phyloP scores from a whole-genome alignment of 2,329 filamentous ascomycete genomes.

The Metarhizium guizhouense region DNA sequence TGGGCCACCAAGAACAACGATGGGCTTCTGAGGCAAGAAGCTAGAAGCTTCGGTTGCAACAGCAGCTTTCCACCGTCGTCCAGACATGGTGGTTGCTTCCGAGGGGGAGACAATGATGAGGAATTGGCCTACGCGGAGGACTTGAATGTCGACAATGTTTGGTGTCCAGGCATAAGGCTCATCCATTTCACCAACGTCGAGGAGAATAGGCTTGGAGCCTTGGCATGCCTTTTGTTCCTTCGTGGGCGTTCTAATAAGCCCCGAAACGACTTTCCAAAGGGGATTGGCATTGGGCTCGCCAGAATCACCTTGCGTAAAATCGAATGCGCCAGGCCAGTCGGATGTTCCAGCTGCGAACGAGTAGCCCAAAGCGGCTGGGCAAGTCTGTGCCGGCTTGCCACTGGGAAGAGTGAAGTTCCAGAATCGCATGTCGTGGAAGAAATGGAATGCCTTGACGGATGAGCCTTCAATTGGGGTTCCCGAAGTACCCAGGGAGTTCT shows the following conservation, averaged over 20 bases:
- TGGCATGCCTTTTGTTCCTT: slow-evolving; percentile 68
- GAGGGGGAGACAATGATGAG: slow-evolving; percentile 78
- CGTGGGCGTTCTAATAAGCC: slow-evolving; percentile 61
- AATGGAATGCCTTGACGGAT: slow-evolving; percentile 73
- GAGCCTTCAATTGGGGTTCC: slow-evolving; percentile 49
- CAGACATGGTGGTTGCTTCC: slow-evolving; percentile 88
- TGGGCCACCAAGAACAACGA: slow-evolving; percentile 81
- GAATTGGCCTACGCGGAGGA: slow-evolving; percentile 74
- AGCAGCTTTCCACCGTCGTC: slow-evolving; percentile 73
- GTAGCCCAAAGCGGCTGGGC: slow-evolving; percentile 80
- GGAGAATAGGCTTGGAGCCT: slow-evolving; percentile 69
- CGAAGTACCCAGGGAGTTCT: slow-evolving; percentile 30
- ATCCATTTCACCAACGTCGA: slow-evolving; percentile 78
- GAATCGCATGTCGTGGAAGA: slow-evolving; percentile 72
- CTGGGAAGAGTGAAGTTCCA: slow-evolving; percentile 68
- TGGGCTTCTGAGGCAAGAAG: slow-evolving; percentile 43
- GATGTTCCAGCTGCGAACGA: slow-evolving; percentile 90
- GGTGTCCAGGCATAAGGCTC: slow-evolving; percentile 80
- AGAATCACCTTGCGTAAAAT: slow-evolving; percentile 82
- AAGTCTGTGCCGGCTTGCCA: slow-evolving; percentile 62
- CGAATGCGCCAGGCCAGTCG: slow-evolving; percentile 83
- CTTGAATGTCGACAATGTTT: slow-evolving; percentile 84
- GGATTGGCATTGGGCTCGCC: slow-evolving; percentile 62
- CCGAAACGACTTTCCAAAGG: slow-evolving; percentile 70
- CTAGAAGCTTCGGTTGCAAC: slow-evolving; percentile 43